phyloP scores from a whole-genome alignment of 176 grass and related monocot genomes.

The Oryza brachyantha region DNA sequence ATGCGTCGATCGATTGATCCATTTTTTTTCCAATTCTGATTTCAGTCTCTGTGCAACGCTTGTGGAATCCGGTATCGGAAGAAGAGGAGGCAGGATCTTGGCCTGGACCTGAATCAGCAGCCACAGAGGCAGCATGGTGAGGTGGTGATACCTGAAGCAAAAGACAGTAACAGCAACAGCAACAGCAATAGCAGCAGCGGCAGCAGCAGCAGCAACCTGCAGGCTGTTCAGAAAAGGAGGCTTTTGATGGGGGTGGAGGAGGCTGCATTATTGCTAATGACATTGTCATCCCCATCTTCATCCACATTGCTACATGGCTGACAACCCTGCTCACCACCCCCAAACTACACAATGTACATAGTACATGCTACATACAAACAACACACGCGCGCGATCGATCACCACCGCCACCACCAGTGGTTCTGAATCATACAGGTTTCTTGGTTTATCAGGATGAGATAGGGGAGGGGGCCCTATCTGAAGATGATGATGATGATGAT shows the following conservation, averaged over 20 bases:
- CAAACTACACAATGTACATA: constrained; percentile 24
- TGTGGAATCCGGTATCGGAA: constrained; percentile 91
- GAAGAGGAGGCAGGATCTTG: constrained; percentile 60
- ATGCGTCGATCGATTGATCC: not conserved
- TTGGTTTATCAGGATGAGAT: constrained; percentile 6
- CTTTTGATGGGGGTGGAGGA: constrained; percentile 61
- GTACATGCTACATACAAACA: not conserved
- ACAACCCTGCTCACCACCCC: not conserved
- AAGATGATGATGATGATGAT: constrained; percentile 6
- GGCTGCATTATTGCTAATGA: constrained; percentile 76
- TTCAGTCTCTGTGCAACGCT: constrained; percentile 82
- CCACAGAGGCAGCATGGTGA: constrained; percentile 8
- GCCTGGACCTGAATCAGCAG: constrained; percentile 45
- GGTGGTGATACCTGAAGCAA: not conserved
- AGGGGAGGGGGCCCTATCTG: not conserved
- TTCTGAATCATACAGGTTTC: constrained; percentile 16
- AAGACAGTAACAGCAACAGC: constrained; percentile 23
- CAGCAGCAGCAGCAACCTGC: constrained; percentile 36
- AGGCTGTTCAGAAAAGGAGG: constrained; percentile 46
- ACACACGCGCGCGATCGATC: not conserved
- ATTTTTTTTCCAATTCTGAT: not conserved
- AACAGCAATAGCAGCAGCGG: constrained; percentile 19
- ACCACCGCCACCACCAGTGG: too few relatives aligned
- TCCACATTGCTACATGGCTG: constrained; percentile 47
- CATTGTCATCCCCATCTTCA: constrained; percentile 67